Percentiles rank a stretch among this genome's conserved stretches.
Evolutionary conservation across 257 asterid genomes (phyloP).

Genomic region (Cinchona pubescens): DNA sequence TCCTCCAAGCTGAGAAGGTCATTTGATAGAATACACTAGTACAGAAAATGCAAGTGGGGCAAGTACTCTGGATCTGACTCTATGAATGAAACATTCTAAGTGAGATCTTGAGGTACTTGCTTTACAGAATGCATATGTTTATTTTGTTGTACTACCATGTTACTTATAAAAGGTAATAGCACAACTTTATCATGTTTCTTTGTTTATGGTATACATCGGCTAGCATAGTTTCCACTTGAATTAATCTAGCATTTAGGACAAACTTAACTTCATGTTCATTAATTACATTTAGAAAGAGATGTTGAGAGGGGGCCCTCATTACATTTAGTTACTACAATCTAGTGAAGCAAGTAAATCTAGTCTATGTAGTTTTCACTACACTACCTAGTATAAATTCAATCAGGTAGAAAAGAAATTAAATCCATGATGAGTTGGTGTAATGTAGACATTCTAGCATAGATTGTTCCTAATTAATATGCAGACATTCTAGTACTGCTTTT

Average conservation of each 20-base stretch:
- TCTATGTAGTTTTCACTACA: no score
- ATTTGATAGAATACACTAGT: slow-evolving; percentile 28
- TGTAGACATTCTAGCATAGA: no score
- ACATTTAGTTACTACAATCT: no score
- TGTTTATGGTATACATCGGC: neutral
- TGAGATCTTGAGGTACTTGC: slow-evolving; percentile 58
- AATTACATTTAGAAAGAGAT: neutral
- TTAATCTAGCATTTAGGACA: neutral
- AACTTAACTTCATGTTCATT: neutral
- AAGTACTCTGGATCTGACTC: slow-evolving; percentile 97
- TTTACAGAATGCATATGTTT: slow-evolving; percentile 11
- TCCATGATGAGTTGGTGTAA: neutral
- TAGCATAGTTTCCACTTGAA: neutral
- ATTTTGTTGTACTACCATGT: slow-evolving; percentile 5
- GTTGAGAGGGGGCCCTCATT: neutral
- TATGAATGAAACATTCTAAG: slow-evolving; percentile 82
- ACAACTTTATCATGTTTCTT: neutral
- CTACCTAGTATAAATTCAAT: neutral
- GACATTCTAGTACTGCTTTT: neutral
- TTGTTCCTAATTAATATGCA: no score
- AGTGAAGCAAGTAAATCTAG: no score
- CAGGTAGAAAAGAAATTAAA: neutral
- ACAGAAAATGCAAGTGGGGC: slow-evolving; percentile 44
- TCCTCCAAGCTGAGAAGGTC: slow-evolving; percentile 38
- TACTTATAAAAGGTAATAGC: slow-evolving; percentile 7